Base-by-base conservation (phyloP, 2,329 filamentous ascomycete species). In the Sporothrix dimorphospora region DNA sequence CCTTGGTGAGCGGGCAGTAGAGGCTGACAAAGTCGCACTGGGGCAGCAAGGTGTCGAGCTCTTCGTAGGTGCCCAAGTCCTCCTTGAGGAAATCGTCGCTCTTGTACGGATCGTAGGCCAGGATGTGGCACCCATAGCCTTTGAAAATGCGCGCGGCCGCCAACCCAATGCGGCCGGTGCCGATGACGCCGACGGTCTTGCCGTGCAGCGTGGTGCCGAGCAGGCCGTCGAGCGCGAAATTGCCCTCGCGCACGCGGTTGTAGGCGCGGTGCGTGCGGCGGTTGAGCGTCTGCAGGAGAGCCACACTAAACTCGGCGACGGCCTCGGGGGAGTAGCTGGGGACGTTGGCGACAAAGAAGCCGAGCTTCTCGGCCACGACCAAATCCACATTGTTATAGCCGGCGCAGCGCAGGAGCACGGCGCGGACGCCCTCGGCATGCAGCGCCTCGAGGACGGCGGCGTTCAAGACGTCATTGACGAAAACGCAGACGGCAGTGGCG, bases 301-400 rank as follows among this genome's bases (percentile, higher is more conserved):
- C 88, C n/a, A 92, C 85, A 53, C 89, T 86, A 77, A 91, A 92
- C 82, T 92, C 90, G 75, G 90, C 90, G 2, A 92, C 90, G 1
- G 90, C 88, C 79, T 92, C 88, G 72, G 90, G 90, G 8, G 89
- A 90, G 81, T 92, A 92, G 3, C 88, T 86, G 1, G 90, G 90
- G 45, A 92, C 90, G 73, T 90, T 89, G 75, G 89, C 88, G 59
- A 91, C 89, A 76, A 87, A 87, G 75, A 92, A 80, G 72, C 85
- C 85, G 3, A 88, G 83, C 24, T 79, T 77, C 75, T 85, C 82
- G 71, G 90, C 90, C 1, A 83, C 81, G 21, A 79, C 78, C 27
- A 92, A 85, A 77, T 92, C 87, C 72, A 92, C 86, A 76, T 91
- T 88, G 82, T 92, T 91, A 83, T 85, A 91, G 72, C 90, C 90